These are phyloP conservation scores for Mitragyna speciosa DNA, from an alignment of 257 asterid genomes.

Conservation along the genomic window DNA sequence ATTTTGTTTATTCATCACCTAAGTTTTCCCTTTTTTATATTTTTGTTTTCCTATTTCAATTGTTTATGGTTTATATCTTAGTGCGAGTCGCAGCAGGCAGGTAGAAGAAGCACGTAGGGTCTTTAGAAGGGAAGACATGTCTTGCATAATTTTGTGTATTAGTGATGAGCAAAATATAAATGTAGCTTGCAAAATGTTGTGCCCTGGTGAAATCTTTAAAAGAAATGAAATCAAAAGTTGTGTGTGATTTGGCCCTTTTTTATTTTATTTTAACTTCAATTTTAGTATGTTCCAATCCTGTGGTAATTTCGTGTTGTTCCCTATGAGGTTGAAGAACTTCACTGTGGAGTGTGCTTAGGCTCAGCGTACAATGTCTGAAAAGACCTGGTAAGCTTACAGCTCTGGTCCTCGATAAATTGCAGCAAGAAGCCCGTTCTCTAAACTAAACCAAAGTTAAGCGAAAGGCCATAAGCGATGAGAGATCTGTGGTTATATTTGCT, in stretches of 20 bases:
- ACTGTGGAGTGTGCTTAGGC: no score
- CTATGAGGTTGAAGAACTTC: no score
- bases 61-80: not conserved
- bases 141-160: not conserved
- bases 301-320: no score
- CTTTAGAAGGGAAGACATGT: slow-evolving; percentile 4
- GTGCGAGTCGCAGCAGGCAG: slow-evolving; percentile 17
- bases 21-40: not conserved
- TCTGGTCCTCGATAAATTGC: no score
- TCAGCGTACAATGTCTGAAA: no score
- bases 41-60: not conserved
- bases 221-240: not conserved
- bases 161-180: not conserved
- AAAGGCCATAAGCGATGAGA: no score
- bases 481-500: no score
- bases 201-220: not conserved
- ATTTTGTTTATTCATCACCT: slow-evolving; percentile 7
- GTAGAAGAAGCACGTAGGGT: slow-evolving; percentile 12
- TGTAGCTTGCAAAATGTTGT: not conserved
- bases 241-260: not conserved
- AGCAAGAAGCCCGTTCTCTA: no score
- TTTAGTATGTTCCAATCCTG: no score
- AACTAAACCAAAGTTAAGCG: no score
- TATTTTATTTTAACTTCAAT: no score
- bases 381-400: no score